Conservation (phyloP, 768 basidiomycete genomes). For the Naganishia kalamii region DNA sequence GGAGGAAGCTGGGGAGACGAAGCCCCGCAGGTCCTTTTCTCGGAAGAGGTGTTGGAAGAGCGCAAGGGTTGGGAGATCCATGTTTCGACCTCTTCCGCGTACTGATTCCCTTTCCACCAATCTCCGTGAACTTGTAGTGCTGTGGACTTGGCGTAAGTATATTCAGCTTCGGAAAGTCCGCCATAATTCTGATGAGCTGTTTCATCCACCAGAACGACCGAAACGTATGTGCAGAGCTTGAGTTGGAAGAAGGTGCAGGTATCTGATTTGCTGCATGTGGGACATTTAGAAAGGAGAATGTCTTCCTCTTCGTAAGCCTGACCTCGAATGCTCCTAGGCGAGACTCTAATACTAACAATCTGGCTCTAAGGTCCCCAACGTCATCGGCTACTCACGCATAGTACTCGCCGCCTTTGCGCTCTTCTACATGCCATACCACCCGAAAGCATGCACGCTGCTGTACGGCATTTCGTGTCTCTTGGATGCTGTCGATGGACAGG, state of each 20-base stretch:
- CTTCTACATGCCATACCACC: conserved; percentile 90
- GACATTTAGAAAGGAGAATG: conserved; percentile 63
- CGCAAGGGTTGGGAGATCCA: too few species aligned
- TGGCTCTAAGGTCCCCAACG: conserved; percentile 73
- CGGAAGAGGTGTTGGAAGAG: too few species aligned
- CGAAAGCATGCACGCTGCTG: conserved; percentile 79
- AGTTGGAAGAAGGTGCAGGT: background rate
- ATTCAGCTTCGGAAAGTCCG: background rate
- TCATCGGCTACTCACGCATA: conserved; percentile 86
- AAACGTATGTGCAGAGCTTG: background rate
- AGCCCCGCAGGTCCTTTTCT: too few species aligned
- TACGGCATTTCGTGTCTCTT: conserved; percentile 87
- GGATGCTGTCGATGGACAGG: conserved; percentile 91
- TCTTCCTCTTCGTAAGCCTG: conserved; percentile 76
- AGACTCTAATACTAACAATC: too few species aligned
- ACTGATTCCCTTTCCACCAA: background rate
- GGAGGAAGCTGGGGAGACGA: too few species aligned
- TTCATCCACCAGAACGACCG: background rate
- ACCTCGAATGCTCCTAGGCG: too few species aligned
- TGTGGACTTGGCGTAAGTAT: conserved; percentile 41
- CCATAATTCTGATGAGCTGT: background rate
- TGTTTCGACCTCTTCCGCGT: background rate
- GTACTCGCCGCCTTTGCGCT: conserved; percentile 82
- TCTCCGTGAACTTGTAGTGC: conserved; percentile 28
- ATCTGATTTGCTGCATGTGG: background rate